Evolutionary conservation across 2,329 filamentous ascomycete genomes (phyloP), one percentile per base, ranked within the genome.

Genomic region (Rhinocladiella mackenziei): DNA sequence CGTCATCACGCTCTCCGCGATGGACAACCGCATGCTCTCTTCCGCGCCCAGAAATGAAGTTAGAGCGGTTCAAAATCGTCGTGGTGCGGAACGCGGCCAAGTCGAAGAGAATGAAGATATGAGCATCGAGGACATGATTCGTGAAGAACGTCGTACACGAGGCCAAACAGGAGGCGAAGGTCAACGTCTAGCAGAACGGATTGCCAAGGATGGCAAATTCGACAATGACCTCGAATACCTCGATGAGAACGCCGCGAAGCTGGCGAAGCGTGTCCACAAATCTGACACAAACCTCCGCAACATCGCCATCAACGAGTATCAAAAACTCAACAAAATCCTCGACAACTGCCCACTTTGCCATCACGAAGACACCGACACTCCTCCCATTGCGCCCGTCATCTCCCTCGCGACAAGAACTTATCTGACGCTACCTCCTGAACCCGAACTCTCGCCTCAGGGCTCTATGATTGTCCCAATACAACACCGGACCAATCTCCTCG

Each of bases 81-180:
- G 89, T 35, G 91, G 89, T 2, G 77, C 80, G 4, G 89, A 95
- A 64, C 81, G 89, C 41, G 92, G 91, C 1, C 75, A 81, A 5
- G 85, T 98, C 4, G 80, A 86, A 56, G 88, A 92, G 54, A 97
- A 97, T 60, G 86, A 94, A 40, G 89, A 97, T 58, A 97, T 98
- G 89, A 83, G 74, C 20, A 85, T 98, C 48, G 89, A 94, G 41
- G 92, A 98, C 64, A 98, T 98, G 92, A 81, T 98, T 13, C 81
- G 88, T 19, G 89, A 97, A 65, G 92, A 98, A 66, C 81, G 87
- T 25, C 83, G 91, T 42, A 96, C 87, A 3, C 83, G 81, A 46
- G 83, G 83, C 11, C 81, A 87, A 59, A 72, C 73, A 3, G 87
- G 86, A 30, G 88, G 88, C 40, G 89, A 96, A 61, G 86, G 86